Conservation (phyloP, 805 yeast genomes). For the Monosporozyma aquatica region DNA sequence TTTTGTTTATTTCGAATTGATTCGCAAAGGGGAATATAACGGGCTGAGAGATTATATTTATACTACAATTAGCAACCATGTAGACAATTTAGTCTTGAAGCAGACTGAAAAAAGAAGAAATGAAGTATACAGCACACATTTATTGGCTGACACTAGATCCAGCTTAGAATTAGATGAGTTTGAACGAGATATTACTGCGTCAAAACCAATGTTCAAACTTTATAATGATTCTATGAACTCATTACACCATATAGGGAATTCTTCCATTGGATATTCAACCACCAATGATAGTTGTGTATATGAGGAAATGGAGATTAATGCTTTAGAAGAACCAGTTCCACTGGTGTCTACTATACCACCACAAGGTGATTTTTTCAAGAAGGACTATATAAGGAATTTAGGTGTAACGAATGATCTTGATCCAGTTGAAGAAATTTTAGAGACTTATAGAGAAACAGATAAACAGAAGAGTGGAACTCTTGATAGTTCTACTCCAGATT, state of each 20-base stretch:
- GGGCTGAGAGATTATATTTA: constrained; percentile 55
- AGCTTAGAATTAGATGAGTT: constrained; percentile 1
- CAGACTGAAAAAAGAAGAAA: constrained; percentile 5
- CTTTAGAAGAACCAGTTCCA: constrained; percentile 1
- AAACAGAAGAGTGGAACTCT: not conserved
- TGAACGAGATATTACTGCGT: not conserved
- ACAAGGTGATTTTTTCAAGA: constrained; percentile 1
- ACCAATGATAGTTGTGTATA: not conserved
- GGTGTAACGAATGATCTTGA: not conserved
- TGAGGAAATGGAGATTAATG: not conserved
- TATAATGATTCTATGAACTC: constrained; percentile 4
- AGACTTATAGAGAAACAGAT: not conserved
- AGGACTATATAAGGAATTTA: not conserved
- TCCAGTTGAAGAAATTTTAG: not conserved
- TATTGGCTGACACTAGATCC: constrained; percentile 1
- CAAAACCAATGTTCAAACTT: not conserved
- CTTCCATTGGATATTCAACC: not conserved
- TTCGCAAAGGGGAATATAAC: constrained; percentile 32
- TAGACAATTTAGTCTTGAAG: constrained; percentile 34
- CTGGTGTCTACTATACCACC: constrained; percentile 1
- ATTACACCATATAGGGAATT: not conserved
- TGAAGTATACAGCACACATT: not conserved
- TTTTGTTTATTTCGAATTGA: constrained; percentile 42
- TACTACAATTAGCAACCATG: constrained; percentile 46
- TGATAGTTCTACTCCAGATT: not conserved